Evolutionary conservation across 371 early-diverging fungal genomes (phyloP).

Genomic region (Apophysomyces ossiformis): DNA sequence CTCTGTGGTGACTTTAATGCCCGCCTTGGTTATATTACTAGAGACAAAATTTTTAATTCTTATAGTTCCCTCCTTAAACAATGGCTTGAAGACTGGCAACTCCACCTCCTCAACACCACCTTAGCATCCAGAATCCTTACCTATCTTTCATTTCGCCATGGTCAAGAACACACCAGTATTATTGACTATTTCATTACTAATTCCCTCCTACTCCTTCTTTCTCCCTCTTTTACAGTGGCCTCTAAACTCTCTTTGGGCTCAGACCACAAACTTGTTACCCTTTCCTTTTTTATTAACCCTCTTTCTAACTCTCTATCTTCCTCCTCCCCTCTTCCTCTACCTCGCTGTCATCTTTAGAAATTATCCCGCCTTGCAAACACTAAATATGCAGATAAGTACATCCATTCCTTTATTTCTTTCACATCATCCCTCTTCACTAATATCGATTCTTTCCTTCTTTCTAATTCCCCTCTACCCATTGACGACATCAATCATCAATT

Average conservation of each 20-base stretch:
- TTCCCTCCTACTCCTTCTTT: neutral
- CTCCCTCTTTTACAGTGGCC: neutral
- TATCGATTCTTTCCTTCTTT: too few species aligned
- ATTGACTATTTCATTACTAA: constrained; percentile 16
- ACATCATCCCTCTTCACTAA: too few species aligned
- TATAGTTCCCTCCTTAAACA: neutral
- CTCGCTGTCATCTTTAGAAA: neutral
- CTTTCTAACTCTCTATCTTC: too few species aligned
- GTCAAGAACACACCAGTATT: constrained; percentile 6
- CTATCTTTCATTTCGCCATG: constrained; percentile 3
- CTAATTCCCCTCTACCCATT: too few species aligned
- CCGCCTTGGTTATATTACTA: neutral
- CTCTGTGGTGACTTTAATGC: constrained; percentile 6
- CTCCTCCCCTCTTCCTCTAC: neutral
- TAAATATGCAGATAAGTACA: too few species aligned
- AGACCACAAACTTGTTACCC: constrained; percentile 11
- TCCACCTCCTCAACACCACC: neutral
- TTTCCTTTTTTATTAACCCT: neutral
- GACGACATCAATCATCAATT: too few species aligned
- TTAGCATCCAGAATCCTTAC: constrained; percentile 15
- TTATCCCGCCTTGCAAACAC: neutral
- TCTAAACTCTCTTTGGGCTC: constrained; percentile 16
- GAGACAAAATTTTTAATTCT: constrained; percentile 9
- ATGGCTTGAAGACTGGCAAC: neutral
- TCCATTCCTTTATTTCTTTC: too few species aligned